These are phyloP conservation scores for Metarhizium brunneum DNA, from an alignment of 2,329 filamentous ascomycete genomes.

Conservation along the genomic window DNA sequence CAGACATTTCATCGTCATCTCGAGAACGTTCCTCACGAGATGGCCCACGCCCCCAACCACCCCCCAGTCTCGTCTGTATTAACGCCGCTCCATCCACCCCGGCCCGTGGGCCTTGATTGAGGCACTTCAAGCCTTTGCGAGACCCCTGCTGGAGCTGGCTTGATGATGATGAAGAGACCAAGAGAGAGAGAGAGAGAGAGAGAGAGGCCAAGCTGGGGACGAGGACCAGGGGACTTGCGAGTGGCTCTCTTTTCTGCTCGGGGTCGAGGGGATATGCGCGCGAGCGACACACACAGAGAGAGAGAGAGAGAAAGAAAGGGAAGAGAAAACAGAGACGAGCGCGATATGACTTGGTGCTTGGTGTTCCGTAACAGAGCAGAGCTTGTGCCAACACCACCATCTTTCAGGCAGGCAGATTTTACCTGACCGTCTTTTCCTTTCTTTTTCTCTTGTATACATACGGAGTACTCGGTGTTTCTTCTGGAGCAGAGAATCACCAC, in stretches of 20 bases:
- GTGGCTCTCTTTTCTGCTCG: neutral
- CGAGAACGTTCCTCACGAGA: neutral
- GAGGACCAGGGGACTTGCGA: neutral
- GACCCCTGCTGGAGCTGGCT: neutral
- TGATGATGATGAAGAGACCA: neutral
- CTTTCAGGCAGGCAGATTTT: neutral
- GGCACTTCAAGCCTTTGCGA: neutral
- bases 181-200: neutral
- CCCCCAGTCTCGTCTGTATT: neutral
- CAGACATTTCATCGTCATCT: neutral
- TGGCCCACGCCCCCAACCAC: neutral
- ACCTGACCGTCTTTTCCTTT: neutral
- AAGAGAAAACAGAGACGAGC: neutral
- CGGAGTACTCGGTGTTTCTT: neutral
- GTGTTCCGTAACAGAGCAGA: neutral
- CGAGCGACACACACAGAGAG: too few species aligned
- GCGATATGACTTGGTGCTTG: neutral
- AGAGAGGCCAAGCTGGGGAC: neutral
- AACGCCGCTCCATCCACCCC: neutral
- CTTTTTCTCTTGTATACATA: neutral
- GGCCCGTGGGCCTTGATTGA: neutral
- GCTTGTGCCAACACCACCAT: neutral
- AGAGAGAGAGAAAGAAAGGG: neutral
- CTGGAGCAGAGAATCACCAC: neutral
- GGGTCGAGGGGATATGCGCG: neutral